Evolutionary conservation across 1,284 basidiomycete species (phyloP).

Genomic region (Ceratobasidium papillatum): DNA sequence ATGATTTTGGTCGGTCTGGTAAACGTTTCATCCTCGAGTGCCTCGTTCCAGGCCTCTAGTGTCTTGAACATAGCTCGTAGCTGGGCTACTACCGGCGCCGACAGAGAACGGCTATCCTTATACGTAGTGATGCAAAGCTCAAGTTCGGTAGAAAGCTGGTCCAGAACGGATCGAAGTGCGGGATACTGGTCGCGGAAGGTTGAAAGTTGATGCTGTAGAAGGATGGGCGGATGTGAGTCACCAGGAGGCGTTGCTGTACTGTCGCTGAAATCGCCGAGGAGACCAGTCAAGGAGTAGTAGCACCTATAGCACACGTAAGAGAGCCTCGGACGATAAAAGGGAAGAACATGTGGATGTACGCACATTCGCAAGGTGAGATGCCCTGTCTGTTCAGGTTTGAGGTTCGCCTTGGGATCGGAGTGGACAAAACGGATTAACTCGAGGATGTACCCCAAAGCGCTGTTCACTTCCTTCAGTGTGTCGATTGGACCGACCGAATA

Average conservation of each 20-base stretch:
- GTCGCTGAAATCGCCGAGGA: constrained; percentile 12
- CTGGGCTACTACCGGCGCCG: background rate
- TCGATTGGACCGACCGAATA: background rate
- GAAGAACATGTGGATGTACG: background rate
- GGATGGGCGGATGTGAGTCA: constrained; percentile 16
- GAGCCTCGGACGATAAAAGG: background rate
- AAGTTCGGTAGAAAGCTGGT: background rate
- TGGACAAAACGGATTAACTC: background rate
- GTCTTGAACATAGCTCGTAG: constrained; percentile 15
- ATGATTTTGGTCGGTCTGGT: background rate
- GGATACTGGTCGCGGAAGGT: background rate
- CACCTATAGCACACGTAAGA: background rate
- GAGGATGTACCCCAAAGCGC: background rate
- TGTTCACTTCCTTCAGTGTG: background rate
- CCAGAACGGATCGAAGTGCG: background rate
- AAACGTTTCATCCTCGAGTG: background rate
- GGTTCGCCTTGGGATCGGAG: background rate
- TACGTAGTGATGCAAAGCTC: constrained; percentile 16
- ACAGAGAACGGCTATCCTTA: constrained; percentile 16
- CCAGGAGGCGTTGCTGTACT: background rate
- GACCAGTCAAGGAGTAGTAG: constrained; percentile 2
- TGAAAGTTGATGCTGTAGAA: background rate
- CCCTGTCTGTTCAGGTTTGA: constrained; percentile 21
- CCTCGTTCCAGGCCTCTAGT: constrained; percentile 6
- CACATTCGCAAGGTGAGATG: constrained; percentile 6